Conservation (phyloP, 116 monocot species). For the Dioscorea cayenensis region DNA sequence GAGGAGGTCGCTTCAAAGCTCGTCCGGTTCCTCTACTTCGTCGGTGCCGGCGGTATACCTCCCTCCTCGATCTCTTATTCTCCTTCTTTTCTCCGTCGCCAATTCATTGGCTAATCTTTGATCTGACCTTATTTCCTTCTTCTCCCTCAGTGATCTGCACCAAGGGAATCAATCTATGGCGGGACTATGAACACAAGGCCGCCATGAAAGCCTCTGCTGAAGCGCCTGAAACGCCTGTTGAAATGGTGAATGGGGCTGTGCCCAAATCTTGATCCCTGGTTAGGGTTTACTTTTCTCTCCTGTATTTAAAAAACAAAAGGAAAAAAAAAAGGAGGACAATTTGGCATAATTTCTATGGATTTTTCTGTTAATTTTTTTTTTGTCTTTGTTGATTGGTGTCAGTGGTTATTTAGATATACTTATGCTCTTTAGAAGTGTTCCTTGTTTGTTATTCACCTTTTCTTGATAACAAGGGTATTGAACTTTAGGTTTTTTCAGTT, state of each 20-base stretch:
- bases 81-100: background rate
- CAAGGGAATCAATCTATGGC: slow-evolving; percentile 69
- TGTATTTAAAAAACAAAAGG: too few relatives aligned
- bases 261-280: background rate
- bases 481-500: too few relatives aligned
- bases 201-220: slow-evolving; percentile 40
- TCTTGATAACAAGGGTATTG: too few relatives aligned
- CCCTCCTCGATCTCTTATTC: background rate
- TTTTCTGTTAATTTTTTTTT: too few relatives aligned
- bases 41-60: slow-evolving; percentile 68
- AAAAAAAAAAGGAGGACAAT: too few relatives aligned
- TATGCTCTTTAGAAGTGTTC: too few relatives aligned
- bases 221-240: slow-evolving; percentile 1
- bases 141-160: slow-evolving; percentile 62
- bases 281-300: background rate
- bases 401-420: too few relatives aligned
- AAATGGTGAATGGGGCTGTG: slow-evolving; percentile 5
- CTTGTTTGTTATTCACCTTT: too few relatives aligned
- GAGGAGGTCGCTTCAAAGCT: slow-evolving; percentile 72
- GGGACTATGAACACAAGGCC: slow-evolving; percentile 65
- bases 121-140: background rate
- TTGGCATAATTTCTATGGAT: too few relatives aligned
- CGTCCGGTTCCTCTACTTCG: slow-evolving; percentile 73
- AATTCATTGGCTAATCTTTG: background rate
- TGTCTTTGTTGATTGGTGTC: too few relatives aligned